Evolutionary conservation across 2,329 filamentous ascomycete species (phyloP).

Genomic region (Zelopaecilomyces penicillatus): DNA sequence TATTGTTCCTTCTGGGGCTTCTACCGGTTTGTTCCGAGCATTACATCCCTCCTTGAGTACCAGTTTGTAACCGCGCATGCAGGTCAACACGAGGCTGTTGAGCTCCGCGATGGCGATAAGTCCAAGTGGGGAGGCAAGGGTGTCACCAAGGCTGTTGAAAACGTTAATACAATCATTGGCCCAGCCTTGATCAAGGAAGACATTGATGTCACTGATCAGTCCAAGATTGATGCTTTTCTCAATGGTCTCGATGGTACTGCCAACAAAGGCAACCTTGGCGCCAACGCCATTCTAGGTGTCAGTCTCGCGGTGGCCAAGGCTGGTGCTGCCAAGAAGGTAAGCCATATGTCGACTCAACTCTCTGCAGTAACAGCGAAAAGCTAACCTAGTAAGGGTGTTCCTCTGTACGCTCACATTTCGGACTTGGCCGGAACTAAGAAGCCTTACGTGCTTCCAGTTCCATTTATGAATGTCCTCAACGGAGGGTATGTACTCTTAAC

Average conservation of each 20-base stretch:
- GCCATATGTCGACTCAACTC: not conserved
- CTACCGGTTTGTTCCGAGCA: constrained; percentile 60
- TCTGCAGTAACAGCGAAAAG: not conserved
- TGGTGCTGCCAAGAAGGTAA: constrained; percentile 75
- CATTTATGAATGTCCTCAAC: constrained; percentile 92
- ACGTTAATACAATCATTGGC: constrained; percentile 75
- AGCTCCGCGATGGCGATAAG: constrained; percentile 88
- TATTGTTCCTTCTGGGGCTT: constrained; percentile 94
- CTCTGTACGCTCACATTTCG: constrained; percentile 81
- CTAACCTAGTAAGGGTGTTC: constrained; percentile 48
- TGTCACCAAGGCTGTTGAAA: constrained; percentile 76
- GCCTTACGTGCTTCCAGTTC: constrained; percentile 81
- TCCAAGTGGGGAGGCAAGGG: constrained; percentile 80
- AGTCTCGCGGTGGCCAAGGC: constrained; percentile 80
- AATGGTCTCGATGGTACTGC: constrained; percentile 75
- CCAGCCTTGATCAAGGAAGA: constrained; percentile 75
- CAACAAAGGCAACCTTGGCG: constrained; percentile 83
- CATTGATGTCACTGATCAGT: constrained; percentile 80
- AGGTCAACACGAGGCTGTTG: constrained; percentile 86
- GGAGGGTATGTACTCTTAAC: constrained; percentile 43
- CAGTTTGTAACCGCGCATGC: constrained; percentile 22
- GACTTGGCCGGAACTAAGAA: constrained; percentile 85
- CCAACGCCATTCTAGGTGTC: constrained; percentile 84
- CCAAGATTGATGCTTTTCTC: constrained; percentile 74
- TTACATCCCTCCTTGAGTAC: constrained; percentile 11